These are phyloP conservation scores for Solanum rostratum DNA, from an alignment of 257 asterid species.

Conservation along the genomic window DNA sequence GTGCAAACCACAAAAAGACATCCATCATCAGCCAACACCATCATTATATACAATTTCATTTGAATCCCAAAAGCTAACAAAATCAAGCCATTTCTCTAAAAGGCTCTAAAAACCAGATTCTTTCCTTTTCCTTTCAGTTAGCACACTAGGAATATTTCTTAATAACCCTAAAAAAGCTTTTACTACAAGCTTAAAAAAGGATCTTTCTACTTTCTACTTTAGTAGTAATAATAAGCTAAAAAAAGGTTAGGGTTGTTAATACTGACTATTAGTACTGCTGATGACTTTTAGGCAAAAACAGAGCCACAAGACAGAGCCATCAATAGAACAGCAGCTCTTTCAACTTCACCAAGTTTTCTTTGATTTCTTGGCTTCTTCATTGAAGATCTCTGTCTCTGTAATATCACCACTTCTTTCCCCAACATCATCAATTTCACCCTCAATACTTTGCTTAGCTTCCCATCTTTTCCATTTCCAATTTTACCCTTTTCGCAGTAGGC, in stretches of 20 bases:
- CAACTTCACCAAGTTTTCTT: constrained; percentile 16
- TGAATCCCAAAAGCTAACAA: background rate
- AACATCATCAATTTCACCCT: constrained; percentile 29
- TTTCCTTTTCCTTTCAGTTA: background rate
- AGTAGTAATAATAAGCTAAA: background rate
- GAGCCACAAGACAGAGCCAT: constrained; percentile 73
- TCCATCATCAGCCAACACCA: background rate
- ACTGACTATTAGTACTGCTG: background rate
- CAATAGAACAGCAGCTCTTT: constrained; percentile 68
- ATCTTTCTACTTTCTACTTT: background rate
- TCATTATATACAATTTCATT: background rate
- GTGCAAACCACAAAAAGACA: background rate
- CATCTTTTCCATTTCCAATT: constrained; percentile 8
- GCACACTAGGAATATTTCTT: background rate
- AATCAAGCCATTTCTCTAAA: background rate
- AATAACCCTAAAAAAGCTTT: background rate
- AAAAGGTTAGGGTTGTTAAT: background rate
- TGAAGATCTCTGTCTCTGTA: constrained; percentile 18
- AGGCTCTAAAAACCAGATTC: background rate
- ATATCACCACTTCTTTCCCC: constrained; percentile 22
- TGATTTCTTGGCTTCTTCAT: constrained; percentile 10
- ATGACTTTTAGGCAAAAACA: constrained; percentile 25
- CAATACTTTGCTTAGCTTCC: constrained; percentile 12
- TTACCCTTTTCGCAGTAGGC: constrained; percentile 5
- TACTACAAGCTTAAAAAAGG: background rate